Base-by-base conservation (phyloP, 164 flowering plant genomes). In the Macadamia integrifolia region DNA sequence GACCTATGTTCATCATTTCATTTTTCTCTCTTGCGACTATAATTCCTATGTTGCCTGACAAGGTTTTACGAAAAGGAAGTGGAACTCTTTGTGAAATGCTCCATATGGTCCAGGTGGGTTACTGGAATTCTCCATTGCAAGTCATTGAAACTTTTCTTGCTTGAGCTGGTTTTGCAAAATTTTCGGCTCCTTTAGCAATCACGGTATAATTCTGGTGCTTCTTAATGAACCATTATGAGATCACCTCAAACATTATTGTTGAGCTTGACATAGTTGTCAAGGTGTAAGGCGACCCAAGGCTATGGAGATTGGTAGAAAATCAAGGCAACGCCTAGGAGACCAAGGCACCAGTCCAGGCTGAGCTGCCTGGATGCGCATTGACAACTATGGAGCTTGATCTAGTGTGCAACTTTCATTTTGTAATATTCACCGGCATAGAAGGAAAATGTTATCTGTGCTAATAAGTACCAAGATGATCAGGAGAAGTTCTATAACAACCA, bases 31-130 rank as follows among this genome's bases (percentile, higher is more conserved):
- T 95, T 55, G 97, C 98, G 60, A 95, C 99, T 58, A 95, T 95
- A 64, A 92, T 95, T 66, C 99, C 99, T 63, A 95, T 95, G 98
- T 85, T 92, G 11, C 99, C 99, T n/a, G 99, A 95, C 79, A 98
- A 95, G 84, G 99, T 95, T 73, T 72, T 95, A 23, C 75, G 86
- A 98, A 23, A 95, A 95, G 83, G 99, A 77, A 91, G 96, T 82
- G 99, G 99, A 43, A 95, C 99, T 29, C 95, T 92, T n/a, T 95
- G 99, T 77, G 99, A 95, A 82, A 92, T 95, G 99, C 98, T 95
- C 80, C 91, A 92, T 46, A 95, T 95, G 98, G 99, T 95, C 50
- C 91, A 94, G 98, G 98, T 94, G 46, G 59, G 85, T 80, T 75
- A 53, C 68, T 42, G 31, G 66, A 50, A 23, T 30, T 68, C 28